Conservation (phyloP, 371 early-diverging fungal genomes). For the Umbelopsis sp. region DNA sequence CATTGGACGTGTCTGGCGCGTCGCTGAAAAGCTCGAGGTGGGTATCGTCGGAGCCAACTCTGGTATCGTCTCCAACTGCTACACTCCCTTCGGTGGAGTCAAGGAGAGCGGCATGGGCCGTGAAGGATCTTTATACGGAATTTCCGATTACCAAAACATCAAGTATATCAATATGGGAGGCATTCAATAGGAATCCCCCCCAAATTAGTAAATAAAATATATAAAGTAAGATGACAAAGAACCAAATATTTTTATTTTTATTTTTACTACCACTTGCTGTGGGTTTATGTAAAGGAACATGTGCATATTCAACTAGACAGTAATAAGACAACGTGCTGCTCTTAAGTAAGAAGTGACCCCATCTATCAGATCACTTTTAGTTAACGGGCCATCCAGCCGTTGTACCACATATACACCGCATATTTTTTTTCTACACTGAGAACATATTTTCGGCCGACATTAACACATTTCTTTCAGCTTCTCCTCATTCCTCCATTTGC, state of each 20-base stretch:
- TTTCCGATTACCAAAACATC: conserved; percentile 57
- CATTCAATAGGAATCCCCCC: not conserved
- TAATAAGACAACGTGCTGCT: not conserved
- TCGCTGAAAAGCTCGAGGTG: conserved; percentile 79
- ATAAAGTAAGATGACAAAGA: not conserved
- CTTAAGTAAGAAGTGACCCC: too few relatives aligned
- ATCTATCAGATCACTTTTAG: conserved; percentile 1
- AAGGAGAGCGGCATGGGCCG: conserved; percentile 85
- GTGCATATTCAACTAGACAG: not conserved
- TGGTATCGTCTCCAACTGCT: conserved; percentile 64
- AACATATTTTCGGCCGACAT: conserved; percentile 35
- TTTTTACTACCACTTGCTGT: not conserved
- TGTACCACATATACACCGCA: conserved; percentile 9
- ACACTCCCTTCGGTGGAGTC: conserved; percentile 83
- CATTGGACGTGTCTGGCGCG: conserved; percentile 75
- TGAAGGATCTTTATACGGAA: conserved; percentile 76
- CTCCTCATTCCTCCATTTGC: not conserved
- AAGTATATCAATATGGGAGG: conserved; percentile 21
- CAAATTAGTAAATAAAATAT: not conserved
- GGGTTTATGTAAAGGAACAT: not conserved
- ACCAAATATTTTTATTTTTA: too few relatives aligned
- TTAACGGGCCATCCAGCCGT: conserved; percentile 11
- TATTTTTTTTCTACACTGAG: conserved; percentile 11
- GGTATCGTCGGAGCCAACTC: conserved; percentile 95
- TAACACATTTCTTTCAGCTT: conserved; percentile 39